Conservation (phyloP, 768 basidiomycete species). For the Naganishia vaughanmartiniae region DNA sequence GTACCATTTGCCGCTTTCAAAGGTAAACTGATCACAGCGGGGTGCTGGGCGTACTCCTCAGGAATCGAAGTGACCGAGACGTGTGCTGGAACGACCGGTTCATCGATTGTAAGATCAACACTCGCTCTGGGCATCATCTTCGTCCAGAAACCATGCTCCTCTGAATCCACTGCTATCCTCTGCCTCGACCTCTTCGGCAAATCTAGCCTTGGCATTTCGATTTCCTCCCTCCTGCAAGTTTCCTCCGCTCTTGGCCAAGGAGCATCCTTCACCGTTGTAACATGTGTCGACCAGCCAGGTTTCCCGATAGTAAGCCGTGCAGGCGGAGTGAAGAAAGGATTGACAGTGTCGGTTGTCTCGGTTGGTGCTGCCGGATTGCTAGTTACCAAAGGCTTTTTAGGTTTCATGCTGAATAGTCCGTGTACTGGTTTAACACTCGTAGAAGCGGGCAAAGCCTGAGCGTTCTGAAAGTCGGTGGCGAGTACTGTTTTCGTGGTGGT, state of each 20-base stretch:
- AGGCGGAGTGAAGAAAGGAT: neutral
- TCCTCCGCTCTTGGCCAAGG: conserved; percentile 1
- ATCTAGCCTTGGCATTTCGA: conserved; percentile 11
- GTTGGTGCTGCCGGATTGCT: neutral
- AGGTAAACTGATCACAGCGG: neutral
- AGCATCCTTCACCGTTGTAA: neutral
- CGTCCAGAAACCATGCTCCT: conserved; percentile 19
- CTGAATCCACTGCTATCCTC: neutral
- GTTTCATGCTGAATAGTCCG: conserved; percentile 21
- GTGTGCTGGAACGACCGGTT: neutral
- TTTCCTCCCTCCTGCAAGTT: neutral
- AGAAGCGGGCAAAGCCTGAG: neutral
- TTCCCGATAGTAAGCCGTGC: conserved; percentile 3
- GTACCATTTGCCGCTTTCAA: neutral
- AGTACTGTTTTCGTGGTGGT: neutral
- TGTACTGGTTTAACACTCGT: neutral
- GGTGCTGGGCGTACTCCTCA: conserved; percentile 4
- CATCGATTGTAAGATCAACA: neutral
- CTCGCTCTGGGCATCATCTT: conserved; percentile 13
- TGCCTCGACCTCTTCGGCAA: conserved; percentile 23
- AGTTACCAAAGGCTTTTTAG: neutral
- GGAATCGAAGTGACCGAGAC: neutral
- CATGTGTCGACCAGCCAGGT: conserved; percentile 19
- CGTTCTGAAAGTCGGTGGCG: neutral
- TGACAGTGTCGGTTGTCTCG: conserved; percentile 11